Percentiles rank a stretch among this genome's conserved stretches.
These are phyloP conservation scores for Rhizophagus sp. DNA, from an alignment of 192 early-diverging fungal genomes.

Conservation along the genomic window DNA sequence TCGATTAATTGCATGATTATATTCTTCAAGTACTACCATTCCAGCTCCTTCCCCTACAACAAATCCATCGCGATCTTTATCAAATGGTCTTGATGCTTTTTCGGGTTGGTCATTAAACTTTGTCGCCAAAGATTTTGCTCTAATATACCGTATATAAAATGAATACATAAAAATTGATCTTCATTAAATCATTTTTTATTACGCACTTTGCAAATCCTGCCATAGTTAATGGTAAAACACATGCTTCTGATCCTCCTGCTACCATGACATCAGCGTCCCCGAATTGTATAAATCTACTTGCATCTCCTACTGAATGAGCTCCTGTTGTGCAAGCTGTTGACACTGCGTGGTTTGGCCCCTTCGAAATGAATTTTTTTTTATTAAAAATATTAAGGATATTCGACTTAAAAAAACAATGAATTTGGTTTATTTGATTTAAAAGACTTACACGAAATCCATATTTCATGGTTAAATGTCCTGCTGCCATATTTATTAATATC, in stretches of 20 bases:
- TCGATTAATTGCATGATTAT: conserved; percentile 79
- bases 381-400: not conserved
- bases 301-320: conserved; percentile 93
- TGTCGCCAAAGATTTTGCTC: conserved; percentile 80
- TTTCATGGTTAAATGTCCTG: conserved; percentile 89
- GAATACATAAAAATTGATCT: too few relatives aligned
- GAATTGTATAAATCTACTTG: conserved; percentile 87
- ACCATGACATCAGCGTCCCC: conserved; percentile 97
- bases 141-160: not conserved
- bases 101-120: conserved; percentile 78
- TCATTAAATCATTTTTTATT: not conserved
- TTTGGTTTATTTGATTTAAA: not conserved
- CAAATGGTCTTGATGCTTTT: conserved; percentile 90
- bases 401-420: not conserved
- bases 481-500: conserved; percentile 93
- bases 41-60: conserved; percentile 94
- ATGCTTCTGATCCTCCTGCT: conserved; percentile 87
- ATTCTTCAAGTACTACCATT: conserved; percentile 86
- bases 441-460: conserved; percentile 67
- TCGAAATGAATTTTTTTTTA: conserved; percentile 24
- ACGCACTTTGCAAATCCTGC: conserved; percentile 84
- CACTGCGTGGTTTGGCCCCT: conserved; percentile 91
- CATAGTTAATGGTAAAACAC: conserved; percentile 80
- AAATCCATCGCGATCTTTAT: conserved; percentile 83
- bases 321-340: conserved; percentile 97